Percentiles rank a stretch among this genome's conserved stretches.
Conservation (phyloP, 306 rosid species). For the Crotalaria pallida region DNA sequence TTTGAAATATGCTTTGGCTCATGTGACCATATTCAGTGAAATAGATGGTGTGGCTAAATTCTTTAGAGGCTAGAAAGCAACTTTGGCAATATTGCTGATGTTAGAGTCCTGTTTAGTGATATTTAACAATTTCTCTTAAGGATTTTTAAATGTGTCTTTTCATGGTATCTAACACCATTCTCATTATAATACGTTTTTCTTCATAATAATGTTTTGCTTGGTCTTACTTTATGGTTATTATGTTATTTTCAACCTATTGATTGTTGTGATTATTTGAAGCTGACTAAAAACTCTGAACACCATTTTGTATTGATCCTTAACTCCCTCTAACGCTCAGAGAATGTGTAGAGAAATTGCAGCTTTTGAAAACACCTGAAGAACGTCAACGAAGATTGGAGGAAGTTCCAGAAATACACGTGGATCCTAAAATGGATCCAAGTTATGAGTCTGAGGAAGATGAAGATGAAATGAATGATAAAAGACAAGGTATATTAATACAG, state of each 20-base stretch:
- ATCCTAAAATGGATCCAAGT: slow-evolving; percentile 97
- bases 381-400: slow-evolving; percentile 96
- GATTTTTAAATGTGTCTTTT: background rate
- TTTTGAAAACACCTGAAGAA: slow-evolving; percentile 91
- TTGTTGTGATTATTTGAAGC: slow-evolving; percentile 10
- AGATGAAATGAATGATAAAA: slow-evolving; percentile 64
- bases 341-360: slow-evolving; percentile 97
- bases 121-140: background rate
- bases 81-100: background rate
- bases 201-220: background rate
- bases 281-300: background rate
- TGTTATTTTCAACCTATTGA: background rate
- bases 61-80: background rate
- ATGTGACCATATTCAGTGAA: background rate
- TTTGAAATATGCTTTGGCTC: background rate
- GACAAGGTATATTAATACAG: slow-evolving; percentile 42
- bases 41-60: background rate
- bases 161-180: background rate
- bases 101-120: background rate
- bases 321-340: slow-evolving; percentile 87
- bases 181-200: background rate
- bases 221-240: background rate
- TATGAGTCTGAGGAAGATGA: slow-evolving; percentile 92
- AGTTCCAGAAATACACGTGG: slow-evolving; percentile 78
- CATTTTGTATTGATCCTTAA: slow-evolving; percentile 47